Percentiles rank a stretch among this genome's conserved stretches.
Conservation (phyloP, 352 stramenopile genomes). For the Phytophthora uliginosa region DNA sequence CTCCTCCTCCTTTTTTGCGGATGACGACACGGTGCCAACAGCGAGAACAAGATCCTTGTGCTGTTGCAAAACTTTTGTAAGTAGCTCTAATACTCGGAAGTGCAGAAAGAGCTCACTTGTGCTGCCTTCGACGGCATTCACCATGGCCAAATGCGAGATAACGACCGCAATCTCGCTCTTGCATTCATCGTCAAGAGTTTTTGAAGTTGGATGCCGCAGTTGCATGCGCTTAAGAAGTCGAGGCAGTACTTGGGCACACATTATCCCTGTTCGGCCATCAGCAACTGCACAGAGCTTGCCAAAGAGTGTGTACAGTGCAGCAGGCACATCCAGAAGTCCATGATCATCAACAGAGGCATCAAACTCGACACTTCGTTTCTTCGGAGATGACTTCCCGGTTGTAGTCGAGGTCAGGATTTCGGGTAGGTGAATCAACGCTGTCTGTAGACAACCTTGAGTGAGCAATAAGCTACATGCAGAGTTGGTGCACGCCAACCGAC, state of each 20-base stretch:
- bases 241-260: slow-evolving; percentile 71
- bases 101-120: slow-evolving; percentile 78
- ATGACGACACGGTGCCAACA: slow-evolving; percentile 1
- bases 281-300: slow-evolving; percentile 70
- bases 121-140: slow-evolving; percentile 69
- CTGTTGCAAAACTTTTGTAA: slow-evolving; percentile 43
- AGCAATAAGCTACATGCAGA: slow-evolving; percentile 56
- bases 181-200: slow-evolving; percentile 51
- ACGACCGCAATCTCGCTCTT: slow-evolving; percentile 77
- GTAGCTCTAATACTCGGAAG: slow-evolving; percentile 67
- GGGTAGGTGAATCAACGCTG: slow-evolving; percentile 64
- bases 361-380: slow-evolving; percentile 27
- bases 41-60: slow-evolving; percentile 16
- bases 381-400: slow-evolving; percentile 18
- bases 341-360: slow-evolving; percentile 53
- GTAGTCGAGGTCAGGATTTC: slow-evolving; percentile 44
- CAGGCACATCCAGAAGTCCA: slow-evolving; percentile 60
- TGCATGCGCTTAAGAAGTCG: slow-evolving; percentile 82
- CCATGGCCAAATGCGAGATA: slow-evolving; percentile 58
- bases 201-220: slow-evolving; percentile 30
- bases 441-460: slow-evolving; percentile 61
- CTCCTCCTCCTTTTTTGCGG: slow-evolving; percentile 31
- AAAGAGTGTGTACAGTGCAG: slow-evolving; percentile 73
- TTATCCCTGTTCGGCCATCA: slow-evolving; percentile 63
- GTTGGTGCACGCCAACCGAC: slow-evolving; percentile 73